phyloP scores from a whole-genome alignment of 257 asterid genomes.

The Solanum megistacrolobum region DNA sequence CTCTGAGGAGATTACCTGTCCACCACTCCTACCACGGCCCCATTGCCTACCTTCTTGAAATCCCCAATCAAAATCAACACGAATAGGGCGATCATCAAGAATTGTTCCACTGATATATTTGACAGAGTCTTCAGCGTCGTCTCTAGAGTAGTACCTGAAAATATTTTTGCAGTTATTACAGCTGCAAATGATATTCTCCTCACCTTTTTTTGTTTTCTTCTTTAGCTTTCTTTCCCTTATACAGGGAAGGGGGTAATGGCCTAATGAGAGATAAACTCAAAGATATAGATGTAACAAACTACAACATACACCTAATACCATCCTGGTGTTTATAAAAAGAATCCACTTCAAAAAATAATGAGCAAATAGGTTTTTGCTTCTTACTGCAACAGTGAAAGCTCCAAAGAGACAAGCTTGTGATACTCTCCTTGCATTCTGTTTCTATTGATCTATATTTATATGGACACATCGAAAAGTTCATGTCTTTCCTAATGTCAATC shows the following conservation, averaged over 20 bases:
- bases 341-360: background rate
- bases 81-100: slow-evolving; percentile 98
- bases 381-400: background rate
- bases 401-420: background rate
- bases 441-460: background rate
- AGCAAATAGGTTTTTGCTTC: background rate
- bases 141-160: slow-evolving; percentile 90
- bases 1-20: slow-evolving; percentile 51
- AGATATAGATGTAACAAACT: background rate
- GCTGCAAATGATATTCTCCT: background rate
- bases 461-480: background rate
- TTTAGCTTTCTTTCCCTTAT: background rate
- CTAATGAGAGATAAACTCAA: background rate
- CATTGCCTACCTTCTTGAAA: slow-evolving; percentile 96
- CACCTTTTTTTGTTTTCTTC: background rate
- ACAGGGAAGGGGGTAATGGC: background rate
- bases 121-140: slow-evolving; percentile 82
- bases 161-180: background rate
- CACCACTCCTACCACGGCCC: slow-evolving; percentile 99
- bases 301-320: background rate
- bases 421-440: background rate
- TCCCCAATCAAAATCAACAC: slow-evolving; percentile 99
- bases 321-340: background rate
- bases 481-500: background rate
- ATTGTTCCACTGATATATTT: slow-evolving; percentile 94